Evolutionary conservation across 768 basidiomycete species (phyloP).

Genomic region (Trametes villosa): DNA sequence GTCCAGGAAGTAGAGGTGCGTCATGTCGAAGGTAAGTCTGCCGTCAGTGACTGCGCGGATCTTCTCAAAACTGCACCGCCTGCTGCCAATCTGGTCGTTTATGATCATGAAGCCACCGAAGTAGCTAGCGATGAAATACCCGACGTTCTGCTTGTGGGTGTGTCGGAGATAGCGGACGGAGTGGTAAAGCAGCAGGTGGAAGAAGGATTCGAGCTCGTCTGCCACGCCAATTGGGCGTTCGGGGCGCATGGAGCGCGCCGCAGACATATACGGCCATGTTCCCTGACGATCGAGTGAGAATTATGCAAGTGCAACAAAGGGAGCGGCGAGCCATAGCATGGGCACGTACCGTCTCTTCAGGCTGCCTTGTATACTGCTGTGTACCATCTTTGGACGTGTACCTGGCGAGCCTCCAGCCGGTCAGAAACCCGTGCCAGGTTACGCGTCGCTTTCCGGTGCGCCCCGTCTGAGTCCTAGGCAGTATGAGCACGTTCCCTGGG

Average conservation of each 20-base stretch:
- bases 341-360: slow-evolving; percentile 6
- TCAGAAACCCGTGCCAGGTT: not conserved
- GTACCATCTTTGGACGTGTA: not conserved
- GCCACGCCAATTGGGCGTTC: not conserved
- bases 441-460: not conserved
- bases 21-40: too few relatives aligned
- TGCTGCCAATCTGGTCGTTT: too few relatives aligned
- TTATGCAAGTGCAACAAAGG: too few relatives aligned
- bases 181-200: slow-evolving; percentile 15
- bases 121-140: not conserved
- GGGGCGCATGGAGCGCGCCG: not conserved
- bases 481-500: slow-evolving; percentile 6
- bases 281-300: too few relatives aligned
- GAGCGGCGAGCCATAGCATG: not conserved
- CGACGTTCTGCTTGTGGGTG: not conserved
- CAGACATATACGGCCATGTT: slow-evolving; percentile 22
- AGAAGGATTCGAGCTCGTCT: slow-evolving; percentile 22
- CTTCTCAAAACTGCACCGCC: too few relatives aligned
- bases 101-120: not conserved
- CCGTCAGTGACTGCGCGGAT: too few relatives aligned
- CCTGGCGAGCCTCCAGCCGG: slow-evolving; percentile 7
- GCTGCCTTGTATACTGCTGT: not conserved
- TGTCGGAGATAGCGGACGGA: not conserved
- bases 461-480: not conserved
- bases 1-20: too few relatives aligned